These are phyloP conservation scores for Pilasporangium apinafurcum DNA, from an alignment of 352 stramenopile species.

Conservation along the genomic window DNA sequence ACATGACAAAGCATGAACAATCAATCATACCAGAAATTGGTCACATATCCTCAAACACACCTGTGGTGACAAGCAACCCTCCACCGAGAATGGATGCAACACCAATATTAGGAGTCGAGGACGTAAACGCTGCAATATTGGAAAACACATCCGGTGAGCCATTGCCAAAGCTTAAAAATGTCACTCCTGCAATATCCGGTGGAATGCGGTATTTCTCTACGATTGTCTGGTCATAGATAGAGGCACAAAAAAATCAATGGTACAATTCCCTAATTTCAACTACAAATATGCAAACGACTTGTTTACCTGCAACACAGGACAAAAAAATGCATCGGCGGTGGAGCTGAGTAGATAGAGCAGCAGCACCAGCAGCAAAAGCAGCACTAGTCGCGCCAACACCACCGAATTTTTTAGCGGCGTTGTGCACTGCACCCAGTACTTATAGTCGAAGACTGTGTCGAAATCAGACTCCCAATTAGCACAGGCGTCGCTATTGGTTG, in stretches of 20 bases:
- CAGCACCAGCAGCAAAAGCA: constrained; percentile 46
- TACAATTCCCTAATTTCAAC: neutral
- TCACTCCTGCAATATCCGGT: constrained; percentile 66
- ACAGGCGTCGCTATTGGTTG: no score
- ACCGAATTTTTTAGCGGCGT: constrained; percentile 33
- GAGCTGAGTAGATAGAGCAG: constrained; percentile 77
- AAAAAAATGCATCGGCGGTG: constrained; percentile 81
- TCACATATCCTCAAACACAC: constrained; percentile 4
- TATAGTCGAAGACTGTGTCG: constrained; percentile 63
- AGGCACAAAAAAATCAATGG: no score
- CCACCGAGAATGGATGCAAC: constrained; percentile 66
- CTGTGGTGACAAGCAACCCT: constrained; percentile 65
- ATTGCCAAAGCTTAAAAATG: constrained; percentile 80
- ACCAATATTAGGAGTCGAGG: constrained; percentile 55
- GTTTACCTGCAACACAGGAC: constrained; percentile 50
- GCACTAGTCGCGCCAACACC: constrained; percentile 19
- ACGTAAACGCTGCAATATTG: constrained; percentile 69
- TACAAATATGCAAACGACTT: neutral
- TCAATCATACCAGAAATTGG: neutral
- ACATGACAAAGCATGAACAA: neutral
- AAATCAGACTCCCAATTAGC: no score
- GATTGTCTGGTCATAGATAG: constrained; percentile 47
- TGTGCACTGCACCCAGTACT: constrained; percentile 53
- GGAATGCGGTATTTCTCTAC: constrained; percentile 75
- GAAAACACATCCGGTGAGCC: constrained; percentile 75